Conservation (phyloP, 1,284 basidiomycete species). For the Ceratobasidium sp. region DNA sequence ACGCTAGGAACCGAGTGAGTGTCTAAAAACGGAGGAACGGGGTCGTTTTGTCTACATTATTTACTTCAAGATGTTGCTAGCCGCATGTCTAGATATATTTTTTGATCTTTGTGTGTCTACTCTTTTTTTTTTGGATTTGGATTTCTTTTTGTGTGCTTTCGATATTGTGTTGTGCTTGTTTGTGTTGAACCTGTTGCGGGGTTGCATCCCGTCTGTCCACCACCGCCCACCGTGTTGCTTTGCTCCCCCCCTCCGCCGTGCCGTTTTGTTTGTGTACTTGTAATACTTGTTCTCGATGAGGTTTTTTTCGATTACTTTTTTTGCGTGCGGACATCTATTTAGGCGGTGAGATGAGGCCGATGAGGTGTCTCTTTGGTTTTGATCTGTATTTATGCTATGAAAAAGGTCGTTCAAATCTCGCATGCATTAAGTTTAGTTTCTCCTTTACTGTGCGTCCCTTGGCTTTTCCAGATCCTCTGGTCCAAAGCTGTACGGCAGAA, state of each 20-base stretch:
- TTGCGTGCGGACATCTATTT: not conserved
- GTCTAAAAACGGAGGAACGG: constrained; percentile 1
- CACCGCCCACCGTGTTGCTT: not conserved
- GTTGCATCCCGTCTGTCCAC: not conserved
- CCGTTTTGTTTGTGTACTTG: constrained; percentile 39
- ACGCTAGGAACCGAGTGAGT: not conserved
- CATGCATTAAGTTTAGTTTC: not conserved
- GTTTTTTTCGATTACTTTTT: constrained; percentile 12
- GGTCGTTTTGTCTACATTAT: constrained; percentile 32
- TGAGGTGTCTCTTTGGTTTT: not conserved
- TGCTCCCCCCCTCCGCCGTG: not conserved
- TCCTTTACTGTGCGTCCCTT: not conserved
- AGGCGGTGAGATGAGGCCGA: not conserved
- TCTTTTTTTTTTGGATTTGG: constrained; percentile 12
- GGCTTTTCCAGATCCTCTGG: constrained; percentile 33
- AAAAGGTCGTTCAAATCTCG: constrained; percentile 13
- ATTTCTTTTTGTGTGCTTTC: constrained; percentile 28
- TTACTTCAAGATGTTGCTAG: constrained; percentile 31
- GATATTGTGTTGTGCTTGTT: constrained; percentile 12
- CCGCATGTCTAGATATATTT: constrained; percentile 33
- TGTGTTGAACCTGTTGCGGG: not conserved
- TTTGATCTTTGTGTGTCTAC: not conserved
- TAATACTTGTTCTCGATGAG: constrained; percentile 31
- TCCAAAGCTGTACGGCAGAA: constrained; percentile 44
- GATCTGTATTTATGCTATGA: constrained; percentile 23